phyloP scores from a whole-genome alignment of 129 eudicot genomes.

The Tagetes erecta region DNA sequence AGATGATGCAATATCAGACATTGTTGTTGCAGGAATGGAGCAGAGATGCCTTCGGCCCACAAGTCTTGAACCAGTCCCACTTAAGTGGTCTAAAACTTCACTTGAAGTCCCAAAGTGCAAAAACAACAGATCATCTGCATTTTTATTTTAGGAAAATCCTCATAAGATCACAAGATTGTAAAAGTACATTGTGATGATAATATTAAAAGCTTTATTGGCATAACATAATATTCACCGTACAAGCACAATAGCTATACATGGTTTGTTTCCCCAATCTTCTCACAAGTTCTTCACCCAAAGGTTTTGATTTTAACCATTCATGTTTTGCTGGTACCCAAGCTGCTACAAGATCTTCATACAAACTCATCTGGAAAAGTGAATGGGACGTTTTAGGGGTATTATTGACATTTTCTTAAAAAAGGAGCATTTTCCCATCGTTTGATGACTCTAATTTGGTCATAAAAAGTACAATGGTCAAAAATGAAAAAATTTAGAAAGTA shows the following conservation, averaged over 20 bases:
- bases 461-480: conserved; percentile 1
- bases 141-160: conserved; percentile 26
- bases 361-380: conserved; percentile 73
- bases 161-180: conserved; percentile 2
- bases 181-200: conserved; percentile 5
- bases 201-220: conserved; percentile 29
- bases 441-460: not conserved
- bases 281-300: conserved; percentile 81
- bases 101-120: conserved; percentile 97
- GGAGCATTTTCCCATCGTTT: not conserved
- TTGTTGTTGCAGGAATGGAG: conserved; percentile 93
- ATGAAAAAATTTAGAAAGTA: not conserved
- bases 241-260: conserved; percentile 94
- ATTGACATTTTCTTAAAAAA: not conserved
- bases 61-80: conserved; percentile 69
- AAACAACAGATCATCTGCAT: conserved; percentile 78
- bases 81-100: conserved; percentile 90
- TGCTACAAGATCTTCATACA: conserved; percentile 96
- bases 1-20: conserved; percentile 92
- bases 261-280: conserved; percentile 67
- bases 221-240: conserved; percentile 54
- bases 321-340: conserved; percentile 99
- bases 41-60: conserved; percentile 90
- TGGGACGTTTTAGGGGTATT: conserved; percentile 4
- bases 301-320: conserved; percentile 77